Evolutionary conservation across 495 filamentous ascomycete genomes (phyloP).

Genomic region (Lineolata rhizophorae): DNA sequence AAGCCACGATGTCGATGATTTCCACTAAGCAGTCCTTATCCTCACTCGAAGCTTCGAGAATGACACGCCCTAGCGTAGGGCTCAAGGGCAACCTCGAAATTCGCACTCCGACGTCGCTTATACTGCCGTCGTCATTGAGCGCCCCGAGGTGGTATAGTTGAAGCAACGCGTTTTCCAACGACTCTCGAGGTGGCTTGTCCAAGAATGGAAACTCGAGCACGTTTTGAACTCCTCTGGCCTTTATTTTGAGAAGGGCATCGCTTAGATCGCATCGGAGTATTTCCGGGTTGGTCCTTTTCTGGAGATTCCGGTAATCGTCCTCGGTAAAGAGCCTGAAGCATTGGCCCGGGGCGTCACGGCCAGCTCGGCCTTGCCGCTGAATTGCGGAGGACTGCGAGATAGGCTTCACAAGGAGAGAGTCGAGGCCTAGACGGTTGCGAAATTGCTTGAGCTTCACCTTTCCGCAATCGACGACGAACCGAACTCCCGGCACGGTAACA

Average conservation of each 20-base stretch:
- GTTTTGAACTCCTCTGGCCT: slow-evolving; percentile 70
- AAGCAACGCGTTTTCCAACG: slow-evolving; percentile 63
- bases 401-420: slow-evolving; percentile 74
- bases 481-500: slow-evolving; percentile 82
- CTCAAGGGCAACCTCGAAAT: slow-evolving; percentile 70
- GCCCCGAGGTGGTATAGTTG: slow-evolving; percentile 62
- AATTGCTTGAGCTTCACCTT: slow-evolving; percentile 91
- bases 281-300: slow-evolving; percentile 62
- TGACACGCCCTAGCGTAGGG: slow-evolving; percentile 57
- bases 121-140: slow-evolving; percentile 43
- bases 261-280: slow-evolving; percentile 78
- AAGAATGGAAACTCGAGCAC: slow-evolving; percentile 70
- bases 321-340: slow-evolving; percentile 85
- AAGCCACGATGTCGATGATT: slow-evolving; percentile 78
- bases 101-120: slow-evolving; percentile 50
- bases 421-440: slow-evolving; percentile 61
- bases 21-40: slow-evolving; percentile 53
- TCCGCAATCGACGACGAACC: slow-evolving; percentile 79
- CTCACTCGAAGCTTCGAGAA: slow-evolving; percentile 55
- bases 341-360: slow-evolving; percentile 74
- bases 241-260: slow-evolving; percentile 77
- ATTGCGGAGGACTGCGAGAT: slow-evolving; percentile 88
- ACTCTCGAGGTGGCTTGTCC: slow-evolving; percentile 53
- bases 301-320: slow-evolving; percentile 43
- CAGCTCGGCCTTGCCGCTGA: slow-evolving; percentile 79